phyloP scores from a whole-genome alignment of 306 rosid species.

The Corylus americana region DNA sequence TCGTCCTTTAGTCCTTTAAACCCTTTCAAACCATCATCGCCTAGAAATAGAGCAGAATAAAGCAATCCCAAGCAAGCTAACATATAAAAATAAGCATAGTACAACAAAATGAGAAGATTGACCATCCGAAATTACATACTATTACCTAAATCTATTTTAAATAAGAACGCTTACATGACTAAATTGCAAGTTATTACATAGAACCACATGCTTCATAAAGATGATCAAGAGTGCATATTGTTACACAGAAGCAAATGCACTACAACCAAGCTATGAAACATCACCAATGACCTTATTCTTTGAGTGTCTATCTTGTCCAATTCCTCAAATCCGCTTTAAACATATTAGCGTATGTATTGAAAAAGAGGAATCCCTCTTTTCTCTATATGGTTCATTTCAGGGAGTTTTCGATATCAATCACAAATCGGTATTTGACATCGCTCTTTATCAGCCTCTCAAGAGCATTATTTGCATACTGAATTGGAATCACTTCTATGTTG shows the following conservation, averaged over 20 bases:
- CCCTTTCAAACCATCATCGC: neutral
- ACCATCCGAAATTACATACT: neutral
- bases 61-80: neutral
- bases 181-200: neutral
- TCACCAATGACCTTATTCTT: neutral
- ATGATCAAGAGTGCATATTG: no score
- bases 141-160: neutral
- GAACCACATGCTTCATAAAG: no score
- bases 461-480: conserved; percentile 79
- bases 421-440: conserved; percentile 79
- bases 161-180: neutral
- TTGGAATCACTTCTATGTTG: conserved; percentile 71
- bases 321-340: neutral
- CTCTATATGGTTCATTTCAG: conserved; percentile 37
- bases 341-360: neutral
- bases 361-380: conserved; percentile 1
- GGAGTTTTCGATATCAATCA: conserved; percentile 74
- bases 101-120: neutral
- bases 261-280: neutral
- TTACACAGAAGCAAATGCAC: no score
- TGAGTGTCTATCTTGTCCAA: neutral
- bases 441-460: conserved; percentile 67
- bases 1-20: neutral
- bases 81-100: neutral
- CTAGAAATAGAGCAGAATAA: neutral